Base-by-base conservation (phyloP, 805 yeast genomes). In the Jamesozyma spencerorum region DNA sequence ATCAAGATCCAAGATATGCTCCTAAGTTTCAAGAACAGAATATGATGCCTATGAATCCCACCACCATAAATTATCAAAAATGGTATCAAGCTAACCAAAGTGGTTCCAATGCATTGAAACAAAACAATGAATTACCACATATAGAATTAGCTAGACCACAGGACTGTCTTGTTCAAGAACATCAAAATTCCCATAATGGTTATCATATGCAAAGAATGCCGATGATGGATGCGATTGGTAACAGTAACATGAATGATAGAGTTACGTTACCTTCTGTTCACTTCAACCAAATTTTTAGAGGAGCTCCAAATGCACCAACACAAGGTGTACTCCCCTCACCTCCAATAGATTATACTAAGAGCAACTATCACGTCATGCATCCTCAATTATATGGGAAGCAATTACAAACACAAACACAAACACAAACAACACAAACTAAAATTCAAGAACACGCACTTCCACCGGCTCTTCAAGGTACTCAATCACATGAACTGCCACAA, bases 221-320 rank as follows among this genome's bases (percentile, higher is more conserved):
- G 26, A 7, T 18, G 18, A 11, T 32, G 4, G 14, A 17, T 17
- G 26, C 10, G 10, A 22, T 18, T 10, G n/a, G 8, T 28, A 45
- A 71, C 84, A 50, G 71, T 81, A 45, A 69, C 81, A 47, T 73
- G 14, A 14, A 15, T 33, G 33, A 36, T 10, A 35, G 18, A n/a
- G 22, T 33, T n/a, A 36, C n/a, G 20, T 29, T 40, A 32, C 43
- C 43, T 8, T 39, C 43, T 8, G 40, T 40, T 10, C 27, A 31
- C 24, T 15, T 29, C 15, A 40, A 33, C 17, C 43, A 40, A 33
- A 36, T 19, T 18, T 40, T 36, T 14, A 40, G 37, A 18, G 26
- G 10, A 7, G 24, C 22, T 26, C 12, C 29, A 20, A 18, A 14
- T 18, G 31, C 18, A 18, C 18, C 19, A 5, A 31, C 31, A 15